phyloP scores from a whole-genome alignment of 2,329 filamentous ascomycete species.

The Sporothrix brunneoviolacea region DNA sequence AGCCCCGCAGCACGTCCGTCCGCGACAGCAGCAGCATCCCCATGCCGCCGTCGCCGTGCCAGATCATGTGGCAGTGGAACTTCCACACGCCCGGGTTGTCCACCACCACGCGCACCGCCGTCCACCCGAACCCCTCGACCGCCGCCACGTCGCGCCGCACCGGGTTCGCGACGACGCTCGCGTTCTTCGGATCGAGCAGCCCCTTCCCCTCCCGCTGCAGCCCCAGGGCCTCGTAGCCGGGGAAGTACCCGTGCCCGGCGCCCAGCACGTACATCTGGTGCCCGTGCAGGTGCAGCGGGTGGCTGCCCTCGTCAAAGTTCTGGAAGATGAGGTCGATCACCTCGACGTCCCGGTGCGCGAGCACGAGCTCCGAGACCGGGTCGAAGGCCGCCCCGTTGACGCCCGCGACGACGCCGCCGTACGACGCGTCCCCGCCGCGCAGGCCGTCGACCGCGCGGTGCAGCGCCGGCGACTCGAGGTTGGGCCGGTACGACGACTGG shows the following conservation, averaged over 20 bases:
- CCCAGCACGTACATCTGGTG: constrained; percentile 42
- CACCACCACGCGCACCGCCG: constrained; percentile 39
- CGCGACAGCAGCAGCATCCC: constrained; percentile 37
- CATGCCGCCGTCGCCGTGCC: constrained; percentile 34
- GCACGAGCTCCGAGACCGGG: constrained; percentile 44
- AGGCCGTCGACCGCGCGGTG: constrained; percentile 43
- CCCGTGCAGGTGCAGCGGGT: constrained; percentile 23
- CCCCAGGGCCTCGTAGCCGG: constrained; percentile 33
- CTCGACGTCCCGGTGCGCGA: constrained; percentile 52
- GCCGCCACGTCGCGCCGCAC: constrained; percentile 40
- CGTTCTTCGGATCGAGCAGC: constrained; percentile 29
- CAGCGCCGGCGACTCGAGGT: constrained; percentile 42
- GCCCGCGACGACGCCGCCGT: constrained; percentile 40
- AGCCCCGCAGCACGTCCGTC: constrained; percentile 37
- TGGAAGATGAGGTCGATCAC: constrained; percentile 64
- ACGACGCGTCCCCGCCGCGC: constrained; percentile 35
- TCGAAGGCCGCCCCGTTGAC: constrained; percentile 44
- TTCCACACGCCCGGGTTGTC: constrained; percentile 44
- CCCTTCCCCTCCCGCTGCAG: constrained; percentile 28
- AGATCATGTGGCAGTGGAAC: constrained; percentile 34
- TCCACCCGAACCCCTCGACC: constrained; percentile 44
- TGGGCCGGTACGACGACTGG: constrained; percentile 44
- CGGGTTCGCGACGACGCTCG: constrained; percentile 31
- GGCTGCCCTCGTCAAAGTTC: constrained; percentile 21
- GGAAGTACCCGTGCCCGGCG: constrained; percentile 58